phyloP scores from a whole-genome alignment of 495 filamentous ascomycete species.

The Trichoderma asperelloides region DNA sequence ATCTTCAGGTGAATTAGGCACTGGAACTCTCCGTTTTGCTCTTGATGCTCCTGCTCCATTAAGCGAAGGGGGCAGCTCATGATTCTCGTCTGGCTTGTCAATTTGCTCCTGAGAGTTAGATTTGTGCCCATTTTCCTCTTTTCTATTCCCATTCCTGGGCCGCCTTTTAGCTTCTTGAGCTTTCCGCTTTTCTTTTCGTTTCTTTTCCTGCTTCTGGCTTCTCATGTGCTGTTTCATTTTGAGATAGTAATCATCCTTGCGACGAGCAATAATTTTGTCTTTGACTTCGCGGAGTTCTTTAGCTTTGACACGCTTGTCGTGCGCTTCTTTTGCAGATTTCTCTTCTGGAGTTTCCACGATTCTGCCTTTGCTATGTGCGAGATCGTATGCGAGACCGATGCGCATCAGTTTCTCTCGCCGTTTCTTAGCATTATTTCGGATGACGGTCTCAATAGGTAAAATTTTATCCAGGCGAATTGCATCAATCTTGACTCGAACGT shows the following conservation, averaged over 20 bases:
- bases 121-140: conserved; percentile 10
- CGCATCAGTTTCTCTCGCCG: conserved; percentile 75
- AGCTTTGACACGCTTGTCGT: conserved; percentile 31
- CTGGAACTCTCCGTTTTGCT: background rate
- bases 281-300: conserved; percentile 46
- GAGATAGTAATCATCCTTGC: conserved; percentile 20
- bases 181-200: conserved; percentile 25
- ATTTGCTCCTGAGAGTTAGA: background rate
- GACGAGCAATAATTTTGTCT: conserved; percentile 37
- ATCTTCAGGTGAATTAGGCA: background rate
- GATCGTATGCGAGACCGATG: conserved; percentile 72
- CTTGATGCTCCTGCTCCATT: conserved; percentile 10
- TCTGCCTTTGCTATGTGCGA: conserved; percentile 72
- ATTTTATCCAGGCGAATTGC: conserved; percentile 46
- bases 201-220: conserved; percentile 20
- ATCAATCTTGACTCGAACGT: conserved; percentile 68
- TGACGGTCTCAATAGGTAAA: conserved; percentile 56
- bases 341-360: conserved; percentile 58
- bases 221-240: conserved; percentile 17
- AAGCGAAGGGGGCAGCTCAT: background rate
- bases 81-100: conserved; percentile 13
- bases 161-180: conserved; percentile 8
- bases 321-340: conserved; percentile 38
- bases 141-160: background rate
- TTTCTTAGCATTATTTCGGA: conserved; percentile 50